Conservation (phyloP, 2,329 filamentous ascomycete genomes). For the Drechslerella coelobrocha region DNA sequence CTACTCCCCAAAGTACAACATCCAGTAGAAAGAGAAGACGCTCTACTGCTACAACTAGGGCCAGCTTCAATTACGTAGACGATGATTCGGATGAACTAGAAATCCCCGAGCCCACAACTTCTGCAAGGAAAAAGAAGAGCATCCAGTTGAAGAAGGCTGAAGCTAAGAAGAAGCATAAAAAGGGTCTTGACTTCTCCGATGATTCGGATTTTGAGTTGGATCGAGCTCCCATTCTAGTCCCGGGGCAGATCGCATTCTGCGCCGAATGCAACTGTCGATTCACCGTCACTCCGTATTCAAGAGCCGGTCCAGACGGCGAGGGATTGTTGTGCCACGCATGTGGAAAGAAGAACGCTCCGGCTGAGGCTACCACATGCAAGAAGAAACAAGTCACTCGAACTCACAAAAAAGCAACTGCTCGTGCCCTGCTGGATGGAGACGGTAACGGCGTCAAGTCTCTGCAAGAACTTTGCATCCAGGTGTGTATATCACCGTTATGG, state of each 20-base stretch:
- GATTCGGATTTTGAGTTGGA: not conserved
- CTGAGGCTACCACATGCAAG: slow-evolving; percentile 50
- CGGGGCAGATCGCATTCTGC: slow-evolving; percentile 55
- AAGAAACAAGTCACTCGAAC: slow-evolving; percentile 49
- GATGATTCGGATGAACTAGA: slow-evolving; percentile 13
- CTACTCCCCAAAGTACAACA: not conserved
- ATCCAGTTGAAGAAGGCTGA: slow-evolving; percentile 27
- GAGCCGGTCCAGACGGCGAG: slow-evolving; percentile 46
- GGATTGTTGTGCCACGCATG: slow-evolving; percentile 53
- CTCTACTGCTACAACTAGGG: slow-evolving; percentile 1
- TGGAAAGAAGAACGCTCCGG: slow-evolving; percentile 51
- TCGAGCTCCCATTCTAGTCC: slow-evolving; percentile 16
- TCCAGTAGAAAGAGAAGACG: slow-evolving; percentile 25
- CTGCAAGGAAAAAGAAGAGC: slow-evolving; percentile 16
- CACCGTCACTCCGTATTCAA: slow-evolving; percentile 54
- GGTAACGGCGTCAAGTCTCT: slow-evolving; percentile 50
- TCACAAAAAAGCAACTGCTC: slow-evolving; percentile 50
- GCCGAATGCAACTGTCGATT: slow-evolving; percentile 54
- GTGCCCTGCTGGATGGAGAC: slow-evolving; percentile 52
- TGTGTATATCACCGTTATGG: slow-evolving; percentile 11
- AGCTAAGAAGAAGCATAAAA: slow-evolving; percentile 1
- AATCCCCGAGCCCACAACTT: not conserved
- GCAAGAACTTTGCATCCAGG: slow-evolving; percentile 53
- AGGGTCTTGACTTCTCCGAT: not conserved
- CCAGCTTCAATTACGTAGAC: slow-evolving; percentile 6